Conservation (phyloP, 2,329 filamentous ascomycete genomes). For the Allantophomopsis cytisporea region DNA sequence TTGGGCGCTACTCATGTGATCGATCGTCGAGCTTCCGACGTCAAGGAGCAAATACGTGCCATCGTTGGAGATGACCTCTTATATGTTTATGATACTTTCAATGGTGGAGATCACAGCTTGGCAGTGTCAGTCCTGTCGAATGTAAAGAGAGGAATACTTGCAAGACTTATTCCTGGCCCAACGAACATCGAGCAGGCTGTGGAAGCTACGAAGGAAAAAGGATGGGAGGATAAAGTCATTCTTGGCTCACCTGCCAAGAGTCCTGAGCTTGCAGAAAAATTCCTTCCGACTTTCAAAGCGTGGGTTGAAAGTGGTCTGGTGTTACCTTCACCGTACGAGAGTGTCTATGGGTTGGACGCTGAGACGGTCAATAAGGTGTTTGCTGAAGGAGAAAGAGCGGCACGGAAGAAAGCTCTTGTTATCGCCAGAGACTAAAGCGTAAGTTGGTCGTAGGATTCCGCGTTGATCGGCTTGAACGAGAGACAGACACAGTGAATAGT, state of each 20-base stretch:
- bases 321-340: conserved; percentile 15
- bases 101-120: conserved; percentile 13
- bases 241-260: conserved; percentile 14
- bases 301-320: conserved; percentile 19
- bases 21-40: conserved; percentile 21
- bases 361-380: conserved; percentile 22
- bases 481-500: too few species aligned
- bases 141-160: conserved; percentile 20
- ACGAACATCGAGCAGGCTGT: conserved; percentile 13
- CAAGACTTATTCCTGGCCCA: conserved; percentile 12
- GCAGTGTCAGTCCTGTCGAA: conserved; percentile 21
- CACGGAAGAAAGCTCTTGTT: too few species aligned
- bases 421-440: too few species aligned
- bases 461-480: too few species aligned
- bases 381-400: too few species aligned
- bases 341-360: conserved; percentile 19
- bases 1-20: conserved; percentile 26
- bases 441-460: too few species aligned
- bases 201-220: conserved; percentile 17
- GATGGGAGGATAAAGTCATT: conserved; percentile 16
- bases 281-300: conserved; percentile 18
- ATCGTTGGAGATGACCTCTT: conserved; percentile 24
- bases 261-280: conserved; percentile 14
- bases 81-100: conserved; percentile 23
- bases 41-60: conserved; percentile 18